Conservation (phyloP, 441 rosid species). For the Bruguiera hainesii region DNA sequence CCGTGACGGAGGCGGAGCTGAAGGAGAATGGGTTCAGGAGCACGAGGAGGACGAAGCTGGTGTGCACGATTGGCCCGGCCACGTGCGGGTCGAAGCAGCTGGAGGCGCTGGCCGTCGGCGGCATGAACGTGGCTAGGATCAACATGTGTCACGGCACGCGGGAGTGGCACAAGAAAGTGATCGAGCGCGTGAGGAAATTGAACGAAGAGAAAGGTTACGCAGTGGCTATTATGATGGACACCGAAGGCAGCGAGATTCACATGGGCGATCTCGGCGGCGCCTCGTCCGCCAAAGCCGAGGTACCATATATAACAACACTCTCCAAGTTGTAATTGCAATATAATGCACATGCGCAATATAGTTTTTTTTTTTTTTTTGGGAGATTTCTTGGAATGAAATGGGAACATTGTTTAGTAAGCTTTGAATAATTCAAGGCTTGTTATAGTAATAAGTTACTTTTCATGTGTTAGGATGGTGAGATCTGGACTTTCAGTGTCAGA, state of each 20-base stretch:
- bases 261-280: slow-evolving; percentile 98
- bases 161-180: slow-evolving; percentile 84
- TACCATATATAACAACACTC: slow-evolving; percentile 5
- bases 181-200: slow-evolving; percentile 69
- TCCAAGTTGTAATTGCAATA: too few relatives aligned
- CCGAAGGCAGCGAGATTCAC: slow-evolving; percentile 99
- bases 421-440: too few relatives aligned
- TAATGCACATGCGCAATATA: not conserved
- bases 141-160: slow-evolving; percentile 97
- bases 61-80: slow-evolving; percentile 94
- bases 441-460: not conserved
- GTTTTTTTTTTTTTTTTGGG: not conserved
- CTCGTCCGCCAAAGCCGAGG: slow-evolving; percentile 90
- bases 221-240: slow-evolving; percentile 98
- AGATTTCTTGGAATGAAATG: too few relatives aligned
- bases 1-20: slow-evolving; percentile 84
- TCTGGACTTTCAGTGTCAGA: slow-evolving; percentile 94
- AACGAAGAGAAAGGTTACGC: slow-evolving; percentile 96
- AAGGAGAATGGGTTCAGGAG: slow-evolving; percentile 99
- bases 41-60: slow-evolving; percentile 91
- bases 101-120: slow-evolving; percentile 87
- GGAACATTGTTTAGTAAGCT: too few relatives aligned
- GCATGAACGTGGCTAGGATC: slow-evolving; percentile 93
- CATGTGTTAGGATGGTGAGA: slow-evolving; percentile 77
- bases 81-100: slow-evolving; percentile 85